These are phyloP conservation scores for Hammondia hammondi DNA, from an alignment of 169 alveolate species.

Conservation along the genomic window DNA sequence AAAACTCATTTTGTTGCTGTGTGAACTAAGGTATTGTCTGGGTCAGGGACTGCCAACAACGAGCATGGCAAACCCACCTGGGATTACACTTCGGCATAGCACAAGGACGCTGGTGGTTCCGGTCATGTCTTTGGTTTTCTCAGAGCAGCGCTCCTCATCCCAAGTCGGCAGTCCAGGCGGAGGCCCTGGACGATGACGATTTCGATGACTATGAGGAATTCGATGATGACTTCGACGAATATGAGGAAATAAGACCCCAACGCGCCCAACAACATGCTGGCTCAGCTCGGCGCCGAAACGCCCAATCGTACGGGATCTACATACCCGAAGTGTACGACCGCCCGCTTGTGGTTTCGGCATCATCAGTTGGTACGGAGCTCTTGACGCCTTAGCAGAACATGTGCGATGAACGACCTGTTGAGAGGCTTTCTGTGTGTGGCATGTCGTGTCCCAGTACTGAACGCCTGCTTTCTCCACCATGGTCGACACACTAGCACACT, in stretches of 20 bases:
- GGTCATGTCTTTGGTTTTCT: not conserved
- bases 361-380: not conserved
- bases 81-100: not conserved
- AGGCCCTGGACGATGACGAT: not conserved
- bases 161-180: not conserved
- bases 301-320: not conserved
- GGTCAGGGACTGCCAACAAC: too few relatives aligned
- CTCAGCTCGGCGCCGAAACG: not conserved
- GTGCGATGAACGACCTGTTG: too few relatives aligned
- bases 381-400: too few relatives aligned
- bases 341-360: not conserved
- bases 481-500: too few relatives aligned
- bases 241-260: not conserved
- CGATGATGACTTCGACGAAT: not conserved
- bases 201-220: not conserved
- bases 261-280: not conserved
- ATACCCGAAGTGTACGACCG: not conserved
- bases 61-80: too few relatives aligned
- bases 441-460: too few relatives aligned
- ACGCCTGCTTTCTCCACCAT: too few relatives aligned
- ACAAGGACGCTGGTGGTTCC: not conserved
- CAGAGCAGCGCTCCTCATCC: not conserved
- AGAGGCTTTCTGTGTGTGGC: too few relatives aligned
- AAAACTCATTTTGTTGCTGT: too few relatives aligned
- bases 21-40: too few relatives aligned